Evolutionary conservation across 2,329 filamentous ascomycete genomes (phyloP), one percentile per base, ranked within the genome.

Genomic region (Aspergillus sp.): DNA sequence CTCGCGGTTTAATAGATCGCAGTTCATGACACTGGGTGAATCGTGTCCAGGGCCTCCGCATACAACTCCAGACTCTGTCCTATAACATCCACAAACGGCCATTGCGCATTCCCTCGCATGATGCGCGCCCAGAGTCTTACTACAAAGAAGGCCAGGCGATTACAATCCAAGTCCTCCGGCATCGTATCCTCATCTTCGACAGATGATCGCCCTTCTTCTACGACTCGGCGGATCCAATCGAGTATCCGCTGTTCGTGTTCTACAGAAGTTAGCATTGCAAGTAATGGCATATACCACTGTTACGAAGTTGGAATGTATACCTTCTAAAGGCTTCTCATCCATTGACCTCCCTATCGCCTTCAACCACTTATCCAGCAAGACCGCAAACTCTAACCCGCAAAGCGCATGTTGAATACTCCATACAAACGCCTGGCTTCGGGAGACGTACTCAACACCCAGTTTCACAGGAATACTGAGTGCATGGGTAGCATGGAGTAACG

Each of bases 401-500:
- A 69, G 57, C 12, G 64, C 64, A 49, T 68, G 62, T 24, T 70
- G 62, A 5, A 69, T 62, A 24, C 64, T 68, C 64, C 65, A 66
- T 1, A 68, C 61, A 41, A 64, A 64, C 2, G 62, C 53, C 27
- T 66, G 61, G 27, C 58, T 66, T 4, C 56, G 61, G 2, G 63
- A 53, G 6, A 69, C 58, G 50, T 62, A 64, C 9, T 61, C 56
- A 4, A 68, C 53, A 0, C 68, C 68, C 3, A 70, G 46, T 14
- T 65, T 62, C 2, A 71, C 65, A 0, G 68, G 66, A n/a, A 88
- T 85, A 6, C 85, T 86, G 31, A 90, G 73, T 0, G 87, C 86
- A 67, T 89, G 86, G 19, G 87, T 84, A 1, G 85, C 85, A 66
- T 90, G 86, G 23, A 88, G 79, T 0, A 89, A 81, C 0, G 86